Base-by-base conservation (phyloP, 192 early-diverging fungal species). In the Pilaira anomala region DNA sequence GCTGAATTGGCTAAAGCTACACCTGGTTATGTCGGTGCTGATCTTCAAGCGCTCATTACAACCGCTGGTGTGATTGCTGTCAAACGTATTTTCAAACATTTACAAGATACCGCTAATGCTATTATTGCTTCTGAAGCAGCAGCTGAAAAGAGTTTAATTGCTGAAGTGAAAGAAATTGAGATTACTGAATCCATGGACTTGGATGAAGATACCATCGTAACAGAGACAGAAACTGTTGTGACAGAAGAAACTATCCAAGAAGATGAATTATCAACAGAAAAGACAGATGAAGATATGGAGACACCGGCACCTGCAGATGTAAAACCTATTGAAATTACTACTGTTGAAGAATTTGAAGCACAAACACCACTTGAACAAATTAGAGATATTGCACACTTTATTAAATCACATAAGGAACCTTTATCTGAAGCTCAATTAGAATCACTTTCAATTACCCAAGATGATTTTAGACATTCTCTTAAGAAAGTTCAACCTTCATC, bases 1-100 rank as follows among this genome's bases (percentile, higher is more conserved):
- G 70, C 72, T 22, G 78, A 82, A 50, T 78, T 99, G 29, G 95
- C 97, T 19, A 93, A 91, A 62, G 66, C 88, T 67, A 98, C 97
- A 2, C 97, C 97, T 18, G 97, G 97, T 9, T 99, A 94, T 78
- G 97, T 99, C 3, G 97, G 97, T 42, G 97, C 96, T 7, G 97
- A 99, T 84, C 76, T 99, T 51, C 92, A 89, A 45, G 95, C 95
- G 1, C 71, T 99, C 60, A 91, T 89, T 0, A 80, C 91, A 3
- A 88, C 93, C 18, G 97, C 97, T 0, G 96, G 95, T 41, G 85
- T 92, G 75, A 85, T 93, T 60, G 96, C 97, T 1, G 87, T 98
- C 14, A 90, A 91, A 60, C 87, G 97, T 22, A 91, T 85, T 28
- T 85, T 81, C 53, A 72, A 80, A 36, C 53, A 79, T 52, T 67